Conservation (phyloP, 1,284 basidiomycete genomes). For the Pseudozyma pruni region DNA sequence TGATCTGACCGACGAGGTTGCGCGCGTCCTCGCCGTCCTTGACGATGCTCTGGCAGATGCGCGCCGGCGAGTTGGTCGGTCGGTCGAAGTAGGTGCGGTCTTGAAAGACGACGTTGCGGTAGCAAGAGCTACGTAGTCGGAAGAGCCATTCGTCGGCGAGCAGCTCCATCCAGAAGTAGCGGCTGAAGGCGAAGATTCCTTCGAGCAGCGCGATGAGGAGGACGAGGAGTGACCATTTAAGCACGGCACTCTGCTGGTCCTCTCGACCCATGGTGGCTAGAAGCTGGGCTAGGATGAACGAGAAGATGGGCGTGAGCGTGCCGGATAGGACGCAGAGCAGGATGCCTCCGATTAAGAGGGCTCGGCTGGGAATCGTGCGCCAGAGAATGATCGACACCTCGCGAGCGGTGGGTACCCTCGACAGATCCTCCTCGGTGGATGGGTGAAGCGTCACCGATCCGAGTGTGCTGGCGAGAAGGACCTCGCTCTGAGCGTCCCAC, state of each 20-base stretch:
- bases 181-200: conserved; percentile 79
- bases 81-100: conserved; percentile 92
- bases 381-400: conserved; percentile 71
- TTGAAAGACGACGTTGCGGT: conserved; percentile 77
- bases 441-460: neutral
- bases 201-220: conserved; percentile 80
- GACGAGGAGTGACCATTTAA: conserved; percentile 65
- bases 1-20: conserved; percentile 78
- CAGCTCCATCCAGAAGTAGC: conserved; percentile 71
- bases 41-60: conserved; percentile 81
- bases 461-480: neutral
- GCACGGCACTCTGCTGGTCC: conserved; percentile 73
- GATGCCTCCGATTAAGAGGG: conserved; percentile 77
- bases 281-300: conserved; percentile 84
- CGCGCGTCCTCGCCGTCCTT: conserved; percentile 93
- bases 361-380: conserved; percentile 81
- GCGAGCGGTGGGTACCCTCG: conserved; percentile 7
- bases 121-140: conserved; percentile 74
- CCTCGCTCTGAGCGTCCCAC: conserved; percentile 8
- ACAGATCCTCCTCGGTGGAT: neutral
- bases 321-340: conserved; percentile 74
- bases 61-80: conserved; percentile 73
- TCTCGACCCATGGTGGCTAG: conserved; percentile 74
- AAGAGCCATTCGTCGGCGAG: conserved; percentile 82
- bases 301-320: conserved; percentile 88